A percentile compares a stretch with the other conserved stretches of the same genome.
Conservation (phyloP, 257 asterid species). For the Catharanthus roseus region DNA sequence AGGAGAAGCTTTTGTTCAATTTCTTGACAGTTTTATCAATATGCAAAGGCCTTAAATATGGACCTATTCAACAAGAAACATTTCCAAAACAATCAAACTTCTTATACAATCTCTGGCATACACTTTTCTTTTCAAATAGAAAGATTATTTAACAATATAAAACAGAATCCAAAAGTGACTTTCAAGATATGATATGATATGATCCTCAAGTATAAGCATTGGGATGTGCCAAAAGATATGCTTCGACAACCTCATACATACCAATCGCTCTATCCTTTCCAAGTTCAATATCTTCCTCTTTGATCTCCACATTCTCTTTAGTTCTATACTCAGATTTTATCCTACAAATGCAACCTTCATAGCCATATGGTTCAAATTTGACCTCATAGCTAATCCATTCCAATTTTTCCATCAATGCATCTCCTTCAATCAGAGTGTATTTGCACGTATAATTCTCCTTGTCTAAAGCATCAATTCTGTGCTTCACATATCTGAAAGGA, state of each 20-base stretch:
- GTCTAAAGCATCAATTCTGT: constrained; percentile 46
- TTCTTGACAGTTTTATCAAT: no score
- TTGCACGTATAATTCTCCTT: constrained; percentile 34
- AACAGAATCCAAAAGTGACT: neutral
- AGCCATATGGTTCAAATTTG: constrained; percentile 46
- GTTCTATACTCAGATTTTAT: constrained; percentile 19
- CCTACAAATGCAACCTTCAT: constrained; percentile 43
- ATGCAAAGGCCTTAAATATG: no score
- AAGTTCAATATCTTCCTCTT: constrained; percentile 27
- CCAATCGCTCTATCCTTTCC: constrained; percentile 30
- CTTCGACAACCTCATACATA: constrained; percentile 18
- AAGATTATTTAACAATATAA: neutral
- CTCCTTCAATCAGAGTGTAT: constrained; percentile 51
- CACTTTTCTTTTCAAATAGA: neutral
- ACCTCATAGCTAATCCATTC: constrained; percentile 40
- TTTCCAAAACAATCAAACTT: neutral
- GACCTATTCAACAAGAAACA: neutral
- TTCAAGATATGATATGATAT: neutral
- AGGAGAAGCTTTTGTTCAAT: no score
- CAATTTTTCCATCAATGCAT: constrained; percentile 49
- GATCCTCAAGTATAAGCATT: constrained; percentile 22
- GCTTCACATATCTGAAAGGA: constrained; percentile 47
- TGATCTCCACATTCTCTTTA: constrained; percentile 27
- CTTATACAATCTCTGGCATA: neutral
- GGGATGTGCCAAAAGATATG: constrained; percentile 38